Conservation (phyloP, 2,329 filamentous ascomycete species). For the Xylaria sp. region DNA sequence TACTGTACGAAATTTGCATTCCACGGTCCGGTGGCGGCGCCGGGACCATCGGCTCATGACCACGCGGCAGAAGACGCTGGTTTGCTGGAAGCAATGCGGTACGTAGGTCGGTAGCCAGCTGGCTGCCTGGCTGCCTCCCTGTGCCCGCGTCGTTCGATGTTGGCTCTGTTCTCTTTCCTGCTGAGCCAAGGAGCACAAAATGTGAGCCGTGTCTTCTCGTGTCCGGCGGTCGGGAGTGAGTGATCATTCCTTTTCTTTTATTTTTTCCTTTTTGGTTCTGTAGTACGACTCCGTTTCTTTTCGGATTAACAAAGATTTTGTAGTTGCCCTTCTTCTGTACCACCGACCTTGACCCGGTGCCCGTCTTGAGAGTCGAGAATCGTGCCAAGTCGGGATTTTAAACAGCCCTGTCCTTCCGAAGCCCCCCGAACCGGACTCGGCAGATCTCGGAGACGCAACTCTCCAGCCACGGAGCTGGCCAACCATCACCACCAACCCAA, state of each 20-base stretch:
- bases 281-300: background rate
- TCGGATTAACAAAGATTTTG: background rate
- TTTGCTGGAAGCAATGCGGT: conserved; percentile 11
- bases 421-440: conserved; percentile 35
- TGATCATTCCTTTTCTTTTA: background rate
- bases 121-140: background rate
- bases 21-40: conserved; percentile 33
- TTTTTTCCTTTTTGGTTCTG: background rate
- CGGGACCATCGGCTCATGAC: conserved; percentile 31
- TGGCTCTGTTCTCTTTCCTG: conserved; percentile 5
- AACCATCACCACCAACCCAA: conserved; percentile 5
- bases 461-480: conserved; percentile 23
- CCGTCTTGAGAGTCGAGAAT: conserved; percentile 4
- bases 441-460: conserved; percentile 29
- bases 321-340: conserved; percentile 1
- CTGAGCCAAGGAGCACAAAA: conserved; percentile 16
- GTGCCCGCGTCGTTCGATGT: conserved; percentile 1
- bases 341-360: background rate
- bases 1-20: conserved; percentile 29
- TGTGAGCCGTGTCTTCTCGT: conserved; percentile 21
- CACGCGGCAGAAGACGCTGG: conserved; percentile 23
- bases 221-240: conserved; percentile 19
- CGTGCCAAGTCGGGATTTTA: conserved; percentile 22
- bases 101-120: conserved; percentile 1
- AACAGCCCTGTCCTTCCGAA: conserved; percentile 28